Evolutionary conservation across 1,284 basidiomycete genomes (phyloP).

Genomic region (Clitocybe nebularis): DNA sequence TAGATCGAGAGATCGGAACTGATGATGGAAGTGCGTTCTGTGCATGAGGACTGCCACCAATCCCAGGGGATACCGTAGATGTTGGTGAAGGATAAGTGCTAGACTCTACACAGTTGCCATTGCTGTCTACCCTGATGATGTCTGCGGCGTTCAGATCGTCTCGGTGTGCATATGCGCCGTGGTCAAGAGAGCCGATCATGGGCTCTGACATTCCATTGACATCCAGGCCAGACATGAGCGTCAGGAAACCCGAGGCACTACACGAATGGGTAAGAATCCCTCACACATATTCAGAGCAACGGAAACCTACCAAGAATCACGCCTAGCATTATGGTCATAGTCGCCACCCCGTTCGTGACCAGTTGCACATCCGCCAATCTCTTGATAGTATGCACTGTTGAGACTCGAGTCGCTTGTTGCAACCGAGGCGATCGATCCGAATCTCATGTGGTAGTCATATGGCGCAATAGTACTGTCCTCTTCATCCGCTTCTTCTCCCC

Average conservation of each 20-base stretch:
- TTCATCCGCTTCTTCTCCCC: conserved; percentile 41
- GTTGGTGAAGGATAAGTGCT: conserved; percentile 34
- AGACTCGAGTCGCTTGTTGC: conserved; percentile 56
- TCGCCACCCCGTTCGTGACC: conserved; percentile 30
- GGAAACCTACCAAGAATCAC: conserved; percentile 50
- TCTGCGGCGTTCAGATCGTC: conserved; percentile 22
- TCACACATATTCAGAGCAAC: too few relatives aligned
- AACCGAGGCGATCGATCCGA: conserved; percentile 56
- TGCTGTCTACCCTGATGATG: conserved; percentile 15
- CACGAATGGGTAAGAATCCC: conserved; percentile 5
- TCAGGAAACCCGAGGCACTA: conserved; percentile 36
- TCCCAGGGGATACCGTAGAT: conserved; percentile 40
- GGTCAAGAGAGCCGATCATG: conserved; percentile 12
- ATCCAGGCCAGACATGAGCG: conserved; percentile 46
- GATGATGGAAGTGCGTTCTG: conserved; percentile 25
- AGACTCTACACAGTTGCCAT: conserved; percentile 14
- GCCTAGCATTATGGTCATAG: conserved; percentile 32
- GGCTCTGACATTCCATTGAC: conserved; percentile 30
- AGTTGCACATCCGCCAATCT: conserved; percentile 38
- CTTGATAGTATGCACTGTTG: conserved; percentile 48
- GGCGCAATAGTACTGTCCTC: conserved; percentile 47
- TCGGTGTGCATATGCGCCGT: conserved; percentile 22
- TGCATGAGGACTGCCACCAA: conserved; percentile 35
- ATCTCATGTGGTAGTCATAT: conserved; percentile 47
- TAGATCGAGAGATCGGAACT: conserved; percentile 35